Base-by-base conservation (phyloP, 805 yeast species). In the Metschnikowia vanudenii region DNA sequence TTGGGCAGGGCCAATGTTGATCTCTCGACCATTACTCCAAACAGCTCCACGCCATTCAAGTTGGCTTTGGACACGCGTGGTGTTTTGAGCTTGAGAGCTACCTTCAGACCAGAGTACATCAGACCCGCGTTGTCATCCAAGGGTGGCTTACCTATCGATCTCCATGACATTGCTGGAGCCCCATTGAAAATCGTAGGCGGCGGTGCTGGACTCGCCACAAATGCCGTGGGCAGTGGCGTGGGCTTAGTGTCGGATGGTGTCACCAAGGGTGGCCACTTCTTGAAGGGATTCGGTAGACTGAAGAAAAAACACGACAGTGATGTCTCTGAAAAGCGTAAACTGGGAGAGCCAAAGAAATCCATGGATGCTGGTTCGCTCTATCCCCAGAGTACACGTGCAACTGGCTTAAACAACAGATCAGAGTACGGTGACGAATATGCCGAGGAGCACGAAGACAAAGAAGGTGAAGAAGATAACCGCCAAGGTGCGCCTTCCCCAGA, bases 11-110 rank as follows among this genome's bases (percentile, higher is more conserved):
- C 75, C 7, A 53, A 51, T 1, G 51, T 86, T 30, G 84, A 84
- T 54, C 62, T 83, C 14, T 64, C 78, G 1, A 50, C 71, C 2
- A 54, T 86, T 34, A 69, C 69, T n/a, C 77, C 82, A 1, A 65
- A 65, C 20, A 61, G 73, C 34, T 57, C 73, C 12, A 71, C 77
- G 31, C 69, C 72, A 11, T 71, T 83, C 55, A 69, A 71, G 18
- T 75, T 76, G 36, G 65, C 74, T 16, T 67, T 87, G 47, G 72
- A 78, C 49, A 81, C 89, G n/a, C 83, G 82, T 60, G 95, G 95
- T 50, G 53, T 68, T 1, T 66, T 85, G n/a, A 67, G 73, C 45
- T 59, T 83, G 47, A 67, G 71, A 37, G 83, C 80, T 3, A 65
- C 70, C 1, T 87, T 85, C 65, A 61, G 59, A 37, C 90, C 92